A percentile compares a stretch with the other conserved stretches of the same genome.
Evolutionary conservation across 192 early-diverging fungal species (phyloP).

Genomic region (Coemansia furcata): DNA sequence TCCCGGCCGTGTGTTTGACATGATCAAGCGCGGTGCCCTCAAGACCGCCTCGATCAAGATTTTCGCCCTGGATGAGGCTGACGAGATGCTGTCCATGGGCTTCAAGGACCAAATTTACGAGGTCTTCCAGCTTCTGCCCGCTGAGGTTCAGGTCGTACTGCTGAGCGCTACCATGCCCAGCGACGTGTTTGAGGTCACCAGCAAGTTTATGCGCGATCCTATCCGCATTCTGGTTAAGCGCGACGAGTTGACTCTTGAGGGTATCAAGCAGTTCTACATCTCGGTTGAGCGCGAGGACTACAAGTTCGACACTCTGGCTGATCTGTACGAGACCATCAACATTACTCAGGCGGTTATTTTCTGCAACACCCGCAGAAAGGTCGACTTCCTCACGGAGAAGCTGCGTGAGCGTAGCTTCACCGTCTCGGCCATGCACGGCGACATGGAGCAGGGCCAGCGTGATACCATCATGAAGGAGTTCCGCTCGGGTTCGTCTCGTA

Average conservation of each 20-base stretch:
- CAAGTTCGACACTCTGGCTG: constrained; percentile 98
- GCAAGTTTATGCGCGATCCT: constrained; percentile 98
- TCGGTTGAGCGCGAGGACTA: constrained; percentile 98
- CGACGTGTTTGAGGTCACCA: constrained; percentile 94
- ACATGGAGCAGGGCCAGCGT: constrained; percentile 96
- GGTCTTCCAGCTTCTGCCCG: constrained; percentile 90
- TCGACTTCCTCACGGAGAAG: constrained; percentile 99
- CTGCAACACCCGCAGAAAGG: constrained; percentile 99
- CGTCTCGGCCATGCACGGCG: constrained; percentile 98
- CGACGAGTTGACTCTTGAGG: constrained; percentile 93
- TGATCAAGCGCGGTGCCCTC: constrained; percentile 92
- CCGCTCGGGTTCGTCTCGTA: constrained; percentile 93
- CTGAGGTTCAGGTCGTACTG: constrained; percentile 91
- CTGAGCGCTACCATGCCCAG: constrained; percentile 96
- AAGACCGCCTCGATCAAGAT: constrained; percentile 87
- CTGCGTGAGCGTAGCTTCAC: constrained; percentile 88
- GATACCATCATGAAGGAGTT: constrained; percentile 99
- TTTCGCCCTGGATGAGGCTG: constrained; percentile 99
- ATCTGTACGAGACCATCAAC: constrained; percentile 97
- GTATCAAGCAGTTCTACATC: constrained; percentile 97
- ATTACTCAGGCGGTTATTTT: constrained; percentile 99
- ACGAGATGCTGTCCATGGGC: constrained; percentile 97
- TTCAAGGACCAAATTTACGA: constrained; percentile 99
- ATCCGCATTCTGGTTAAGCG: constrained; percentile 98
- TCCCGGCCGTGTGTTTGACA: constrained; percentile 97